Evolutionary conservation across 2,329 filamentous ascomycete genomes (phyloP).

Genomic region (Fusarium acutatum): DNA sequence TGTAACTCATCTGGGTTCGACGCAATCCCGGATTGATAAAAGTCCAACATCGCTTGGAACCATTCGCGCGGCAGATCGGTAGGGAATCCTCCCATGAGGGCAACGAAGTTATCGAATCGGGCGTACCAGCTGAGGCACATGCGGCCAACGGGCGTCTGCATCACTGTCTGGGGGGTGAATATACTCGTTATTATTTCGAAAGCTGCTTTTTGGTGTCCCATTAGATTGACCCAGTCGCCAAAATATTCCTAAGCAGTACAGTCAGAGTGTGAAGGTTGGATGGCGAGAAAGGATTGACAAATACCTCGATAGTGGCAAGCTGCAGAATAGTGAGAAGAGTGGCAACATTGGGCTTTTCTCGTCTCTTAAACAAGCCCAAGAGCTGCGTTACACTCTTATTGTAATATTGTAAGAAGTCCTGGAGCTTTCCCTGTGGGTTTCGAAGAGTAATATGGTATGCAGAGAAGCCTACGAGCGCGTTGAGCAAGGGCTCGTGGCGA

Average conservation of each 20-base stretch:
- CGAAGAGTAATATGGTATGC: conserved; percentile 84
- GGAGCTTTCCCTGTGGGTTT: conserved; percentile 75
- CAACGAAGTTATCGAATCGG: conserved; percentile 86
- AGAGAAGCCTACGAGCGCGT: conserved; percentile 87
- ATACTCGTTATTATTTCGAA: conserved; percentile 80
- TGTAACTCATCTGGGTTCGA: conserved; percentile 69
- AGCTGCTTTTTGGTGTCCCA: conserved; percentile 92
- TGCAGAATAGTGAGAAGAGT: conserved; percentile 90
- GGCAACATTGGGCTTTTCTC: conserved; percentile 74
- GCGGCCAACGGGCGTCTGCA: conserved; percentile 74
- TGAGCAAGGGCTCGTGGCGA: conserved; percentile 79
- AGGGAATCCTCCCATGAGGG: conserved; percentile 81
- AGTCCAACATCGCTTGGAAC: conserved; percentile 73
- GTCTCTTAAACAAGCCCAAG: conserved; percentile 73
- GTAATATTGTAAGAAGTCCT: conserved; percentile 88
- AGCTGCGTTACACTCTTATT: conserved; percentile 85
- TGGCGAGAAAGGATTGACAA: background rate
- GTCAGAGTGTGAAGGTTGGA: conserved; percentile 22
- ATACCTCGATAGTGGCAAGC: conserved; percentile 90
- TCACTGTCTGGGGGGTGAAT: conserved; percentile 78
- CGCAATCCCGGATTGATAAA: conserved; percentile 66
- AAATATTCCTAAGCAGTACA: conserved; percentile 77
- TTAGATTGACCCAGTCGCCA: conserved; percentile 93
- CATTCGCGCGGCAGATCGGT: conserved; percentile 79
- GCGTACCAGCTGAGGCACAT: conserved; percentile 89